These are phyloP conservation scores for Holtermanniella nyarrowii DNA, from an alignment of 768 basidiomycete species.

Conservation along the genomic window DNA sequence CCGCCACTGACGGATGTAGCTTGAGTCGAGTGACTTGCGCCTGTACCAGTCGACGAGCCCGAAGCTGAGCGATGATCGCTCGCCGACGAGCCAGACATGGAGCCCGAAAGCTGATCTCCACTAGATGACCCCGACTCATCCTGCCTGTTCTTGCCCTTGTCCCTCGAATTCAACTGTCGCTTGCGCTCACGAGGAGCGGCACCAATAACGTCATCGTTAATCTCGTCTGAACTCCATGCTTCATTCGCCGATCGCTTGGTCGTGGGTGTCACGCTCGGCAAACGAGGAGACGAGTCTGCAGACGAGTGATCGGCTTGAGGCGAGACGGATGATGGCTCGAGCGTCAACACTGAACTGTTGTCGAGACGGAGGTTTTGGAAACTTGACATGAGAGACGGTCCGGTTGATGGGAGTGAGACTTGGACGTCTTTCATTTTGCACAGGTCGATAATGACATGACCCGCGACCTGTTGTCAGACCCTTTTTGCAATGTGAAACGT, in stretches of 20 bases:
- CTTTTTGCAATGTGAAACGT: constrained; percentile 8
- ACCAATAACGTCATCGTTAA: constrained; percentile 5
- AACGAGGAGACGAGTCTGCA: constrained; percentile 6
- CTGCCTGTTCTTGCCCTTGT: too few species aligned
- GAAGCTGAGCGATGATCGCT: too few species aligned
- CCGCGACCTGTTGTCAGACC: constrained; percentile 51
- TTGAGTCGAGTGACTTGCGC: too few species aligned
- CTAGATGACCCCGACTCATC: too few species aligned
- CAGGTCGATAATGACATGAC: constrained; percentile 76
- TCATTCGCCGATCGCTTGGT: constrained; percentile 6
- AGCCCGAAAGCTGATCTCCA: too few species aligned
- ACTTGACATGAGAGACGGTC: constrained; percentile 13
- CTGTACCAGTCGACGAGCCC: too few species aligned
- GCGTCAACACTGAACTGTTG: constrained; percentile 3
- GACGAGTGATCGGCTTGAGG: neutral
- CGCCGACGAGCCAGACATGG: too few species aligned
- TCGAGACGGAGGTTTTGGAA: constrained; percentile 11
- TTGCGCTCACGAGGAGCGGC: too few species aligned
- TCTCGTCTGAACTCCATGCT: neutral
- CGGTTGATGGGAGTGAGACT: constrained; percentile 46
- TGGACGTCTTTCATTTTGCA: constrained; percentile 57
- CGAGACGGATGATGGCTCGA: constrained; percentile 2
- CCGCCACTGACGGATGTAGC: too few species aligned
- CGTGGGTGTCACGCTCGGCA: neutral
- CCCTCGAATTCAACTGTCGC: too few species aligned